Evolutionary conservation across 2,329 filamentous ascomycete genomes (phyloP).

Genomic region (Aspergillus melleus): DNA sequence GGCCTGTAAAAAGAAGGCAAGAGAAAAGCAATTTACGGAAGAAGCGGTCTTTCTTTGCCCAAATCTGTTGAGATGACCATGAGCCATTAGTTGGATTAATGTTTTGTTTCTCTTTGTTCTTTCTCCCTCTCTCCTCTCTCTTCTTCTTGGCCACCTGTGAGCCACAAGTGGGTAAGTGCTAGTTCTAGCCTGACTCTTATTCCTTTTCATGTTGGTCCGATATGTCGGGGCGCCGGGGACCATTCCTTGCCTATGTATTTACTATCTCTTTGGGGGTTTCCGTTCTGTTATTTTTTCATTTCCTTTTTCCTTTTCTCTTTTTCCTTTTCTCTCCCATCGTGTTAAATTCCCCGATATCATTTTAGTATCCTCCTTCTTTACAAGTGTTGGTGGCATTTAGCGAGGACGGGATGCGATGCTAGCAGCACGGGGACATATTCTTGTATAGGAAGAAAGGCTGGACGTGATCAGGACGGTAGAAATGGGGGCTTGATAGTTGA

Average conservation of each 20-base stretch:
- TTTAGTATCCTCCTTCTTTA: no score
- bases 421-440: conserved; percentile 14
- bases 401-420: background rate
- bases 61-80: conserved; percentile 2
- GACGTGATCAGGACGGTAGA: background rate
- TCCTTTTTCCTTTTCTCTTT: background rate
- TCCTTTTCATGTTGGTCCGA: conserved; percentile 8
- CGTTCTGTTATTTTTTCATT: background rate
- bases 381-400: no score
- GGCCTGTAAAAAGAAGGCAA: conserved; percentile 30
- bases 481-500: background rate
- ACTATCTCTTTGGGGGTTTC: conserved; percentile 16
- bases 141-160: background rate
- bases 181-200: conserved; percentile 6
- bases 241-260: conserved; percentile 31
- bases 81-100: conserved; percentile 8
- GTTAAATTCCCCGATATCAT: background rate
- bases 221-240: conserved; percentile 15
- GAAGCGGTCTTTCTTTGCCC: background rate
- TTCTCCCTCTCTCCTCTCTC: conserved; percentile 8
- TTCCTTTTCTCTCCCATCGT: conserved; percentile 1
- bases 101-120: conserved; percentile 11
- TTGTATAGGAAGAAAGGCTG: conserved; percentile 8
- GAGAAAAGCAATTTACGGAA: background rate
- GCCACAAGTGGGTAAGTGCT: conserved; percentile 2